phyloP scores from a whole-genome alignment of 1,284 basidiomycete genomes.

The Singerocomus inundabilis region DNA sequence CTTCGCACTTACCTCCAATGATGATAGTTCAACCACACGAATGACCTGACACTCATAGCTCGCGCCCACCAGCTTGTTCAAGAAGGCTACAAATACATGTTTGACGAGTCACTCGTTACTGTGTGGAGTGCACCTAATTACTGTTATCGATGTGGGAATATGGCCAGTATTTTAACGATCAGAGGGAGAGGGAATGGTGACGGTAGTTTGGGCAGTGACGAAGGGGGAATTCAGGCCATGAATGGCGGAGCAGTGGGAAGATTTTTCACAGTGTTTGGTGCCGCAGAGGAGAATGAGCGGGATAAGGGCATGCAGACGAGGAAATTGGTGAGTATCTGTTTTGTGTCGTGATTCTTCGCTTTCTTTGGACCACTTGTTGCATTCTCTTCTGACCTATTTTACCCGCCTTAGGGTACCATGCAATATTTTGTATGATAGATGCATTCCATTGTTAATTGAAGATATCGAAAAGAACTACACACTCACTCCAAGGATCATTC shows the following conservation, averaged over 20 bases:
- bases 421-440: constrained; percentile 33
- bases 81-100: constrained; percentile 99
- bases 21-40: constrained; percentile 89
- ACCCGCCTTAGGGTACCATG: constrained; percentile 26
- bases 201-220: constrained; percentile 14
- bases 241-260: constrained; percentile 24
- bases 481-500: background rate
- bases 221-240: background rate
- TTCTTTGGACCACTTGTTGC: background rate
- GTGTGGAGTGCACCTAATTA: constrained; percentile 99
- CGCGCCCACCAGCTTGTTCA: constrained; percentile 95
- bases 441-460: constrained; percentile 5
- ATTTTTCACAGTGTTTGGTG: constrained; percentile 77
- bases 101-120: constrained; percentile 90
- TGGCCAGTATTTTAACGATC: constrained; percentile 75
- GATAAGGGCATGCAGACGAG: constrained; percentile 69
- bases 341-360: background rate
- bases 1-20: constrained; percentile 3
- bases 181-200: constrained; percentile 57
- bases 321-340: constrained; percentile 51
- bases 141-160: constrained; percentile 83
- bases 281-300: constrained; percentile 82
- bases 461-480: background rate
- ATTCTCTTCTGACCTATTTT: constrained; percentile 4
- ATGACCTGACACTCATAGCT: constrained; percentile 80